Evolutionary conservation across 2,329 filamentous ascomycete species (phyloP).

Genomic region (Cladosporium phlei): DNA sequence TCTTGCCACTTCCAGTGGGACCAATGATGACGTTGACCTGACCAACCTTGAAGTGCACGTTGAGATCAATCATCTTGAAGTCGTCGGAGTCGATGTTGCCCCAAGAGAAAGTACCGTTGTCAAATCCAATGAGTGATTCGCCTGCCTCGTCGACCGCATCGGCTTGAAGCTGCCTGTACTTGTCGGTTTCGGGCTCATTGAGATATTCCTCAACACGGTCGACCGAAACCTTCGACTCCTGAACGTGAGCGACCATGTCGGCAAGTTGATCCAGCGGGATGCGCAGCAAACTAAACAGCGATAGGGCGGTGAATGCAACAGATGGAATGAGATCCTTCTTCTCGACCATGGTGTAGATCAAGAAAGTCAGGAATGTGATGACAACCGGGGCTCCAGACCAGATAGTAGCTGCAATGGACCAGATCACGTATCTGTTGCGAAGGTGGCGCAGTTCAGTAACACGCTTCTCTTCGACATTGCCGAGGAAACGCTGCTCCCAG

Average conservation of each 20-base stretch:
- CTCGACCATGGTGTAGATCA: slow-evolving; percentile 87
- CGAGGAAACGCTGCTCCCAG: slow-evolving; percentile 89
- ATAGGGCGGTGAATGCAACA: slow-evolving; percentile 91
- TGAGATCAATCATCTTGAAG: slow-evolving; percentile 73
- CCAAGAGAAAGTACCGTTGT: slow-evolving; percentile 84
- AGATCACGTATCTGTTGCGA: slow-evolving; percentile 79
- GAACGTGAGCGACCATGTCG: slow-evolving; percentile 97
- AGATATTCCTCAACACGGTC: slow-evolving; percentile 95
- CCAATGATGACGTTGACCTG: slow-evolving; percentile 90
- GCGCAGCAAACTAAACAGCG: slow-evolving; percentile 87
- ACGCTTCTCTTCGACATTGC: slow-evolving; percentile 84
- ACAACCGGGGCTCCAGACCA: slow-evolving; percentile 95
- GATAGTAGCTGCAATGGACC: slow-evolving; percentile 84
- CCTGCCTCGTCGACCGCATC: slow-evolving; percentile 65
- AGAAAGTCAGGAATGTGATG: slow-evolving; percentile 94
- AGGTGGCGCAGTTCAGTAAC: slow-evolving; percentile 71
- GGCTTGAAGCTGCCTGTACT: slow-evolving; percentile 76
- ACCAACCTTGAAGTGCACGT: slow-evolving; percentile 77
- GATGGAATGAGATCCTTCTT: slow-evolving; percentile 85
- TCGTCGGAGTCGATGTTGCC: slow-evolving; percentile 54
- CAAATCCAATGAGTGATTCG: slow-evolving; percentile 74
- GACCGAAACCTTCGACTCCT: slow-evolving; percentile 94
- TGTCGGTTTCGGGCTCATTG: slow-evolving; percentile 89
- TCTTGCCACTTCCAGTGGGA: slow-evolving; percentile 91
- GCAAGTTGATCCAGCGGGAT: slow-evolving; percentile 93